A percentile compares a stretch with the other conserved stretches of the same genome.
phyloP scores from a whole-genome alignment of 1,284 basidiomycete species.

The Cerioporus squamosus region DNA sequence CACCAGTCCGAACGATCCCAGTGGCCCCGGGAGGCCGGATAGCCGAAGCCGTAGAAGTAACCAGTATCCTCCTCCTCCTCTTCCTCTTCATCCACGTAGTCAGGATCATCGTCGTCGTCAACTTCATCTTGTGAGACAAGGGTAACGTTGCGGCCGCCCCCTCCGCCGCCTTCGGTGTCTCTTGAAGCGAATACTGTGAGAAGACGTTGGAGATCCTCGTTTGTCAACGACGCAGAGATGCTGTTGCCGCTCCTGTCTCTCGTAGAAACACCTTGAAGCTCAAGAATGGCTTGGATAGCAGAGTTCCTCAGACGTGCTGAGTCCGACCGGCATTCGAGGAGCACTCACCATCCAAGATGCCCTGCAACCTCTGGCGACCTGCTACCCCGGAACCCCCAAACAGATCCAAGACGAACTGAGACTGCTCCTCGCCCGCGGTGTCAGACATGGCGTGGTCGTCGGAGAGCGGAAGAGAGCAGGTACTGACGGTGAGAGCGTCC shows the following conservation, averaged over 20 bases:
- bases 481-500: constrained; percentile 10
- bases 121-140: constrained; percentile 3
- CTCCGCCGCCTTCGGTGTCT: background rate
- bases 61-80: constrained; percentile 42
- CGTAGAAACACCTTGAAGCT: constrained; percentile 6
- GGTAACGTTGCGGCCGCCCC: background rate
- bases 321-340: too few relatives aligned
- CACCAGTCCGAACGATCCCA: constrained; percentile 37
- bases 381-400: constrained; percentile 9
- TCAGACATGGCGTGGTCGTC: constrained; percentile 5
- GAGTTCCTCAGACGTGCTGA: background rate
- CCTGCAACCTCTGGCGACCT: constrained; percentile 13
- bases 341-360: constrained; percentile 18
- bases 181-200: constrained; percentile 8
- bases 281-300: constrained; percentile 11
- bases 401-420: constrained; percentile 17
- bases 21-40: background rate
- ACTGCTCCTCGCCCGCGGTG: constrained; percentile 24
- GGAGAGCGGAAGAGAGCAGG: background rate
- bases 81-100: constrained; percentile 26
- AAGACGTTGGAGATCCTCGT: constrained; percentile 16
- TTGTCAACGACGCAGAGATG: constrained; percentile 8
- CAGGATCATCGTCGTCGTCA: constrained; percentile 23
- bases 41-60: constrained; percentile 27
- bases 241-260: constrained; percentile 13